phyloP scores from a whole-genome alignment of 1,284 basidiomycete species.

The Rugosomyces carneus region DNA sequence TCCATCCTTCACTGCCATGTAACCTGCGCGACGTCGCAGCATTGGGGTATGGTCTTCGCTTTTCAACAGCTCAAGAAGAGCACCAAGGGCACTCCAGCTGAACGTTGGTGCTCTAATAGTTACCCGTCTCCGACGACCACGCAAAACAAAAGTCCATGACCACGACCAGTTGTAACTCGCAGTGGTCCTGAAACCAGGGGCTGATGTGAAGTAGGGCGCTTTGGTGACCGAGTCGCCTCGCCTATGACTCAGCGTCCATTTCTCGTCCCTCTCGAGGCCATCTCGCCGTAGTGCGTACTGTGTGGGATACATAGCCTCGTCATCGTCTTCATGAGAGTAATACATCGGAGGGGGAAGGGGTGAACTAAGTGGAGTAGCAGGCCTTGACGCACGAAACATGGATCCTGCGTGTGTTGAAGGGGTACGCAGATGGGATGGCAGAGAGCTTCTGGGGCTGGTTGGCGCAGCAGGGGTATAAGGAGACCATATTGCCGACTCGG shows the following conservation, averaged over 20 bases:
- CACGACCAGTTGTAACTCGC: constrained; percentile 21
- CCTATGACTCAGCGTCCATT: constrained; percentile 25
- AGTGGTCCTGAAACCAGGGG: constrained; percentile 15
- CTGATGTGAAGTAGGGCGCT: constrained; percentile 23
- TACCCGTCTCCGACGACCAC: constrained; percentile 36
- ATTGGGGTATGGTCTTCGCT: constrained; percentile 17
- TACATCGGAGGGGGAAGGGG: constrained; percentile 24
- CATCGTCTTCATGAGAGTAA: constrained; percentile 29
- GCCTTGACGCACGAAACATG: constrained; percentile 29
- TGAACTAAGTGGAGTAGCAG: constrained; percentile 29
- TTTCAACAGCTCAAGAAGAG: constrained; percentile 15
- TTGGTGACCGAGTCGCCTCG: constrained; percentile 12
- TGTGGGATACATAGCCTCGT: constrained; percentile 33
- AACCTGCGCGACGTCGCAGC: constrained; percentile 18
- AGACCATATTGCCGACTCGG: constrained; percentile 30
- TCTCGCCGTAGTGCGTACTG: constrained; percentile 31
- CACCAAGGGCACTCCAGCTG: constrained; percentile 11
- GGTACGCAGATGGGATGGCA: constrained; percentile 29
- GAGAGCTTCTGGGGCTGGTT: constrained; percentile 24
- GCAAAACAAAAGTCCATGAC: constrained; percentile 38
- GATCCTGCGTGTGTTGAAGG: constrained; percentile 24
- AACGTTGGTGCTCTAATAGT: constrained; percentile 29
- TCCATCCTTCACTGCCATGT: constrained; percentile 24
- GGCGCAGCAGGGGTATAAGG: constrained; percentile 27
- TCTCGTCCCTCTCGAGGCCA: constrained; percentile 22